Evolutionary conservation across 1,284 basidiomycete species (phyloP), one percentile per base, ranked within the genome.

Genomic region (Polyporus tsugae): DNA sequence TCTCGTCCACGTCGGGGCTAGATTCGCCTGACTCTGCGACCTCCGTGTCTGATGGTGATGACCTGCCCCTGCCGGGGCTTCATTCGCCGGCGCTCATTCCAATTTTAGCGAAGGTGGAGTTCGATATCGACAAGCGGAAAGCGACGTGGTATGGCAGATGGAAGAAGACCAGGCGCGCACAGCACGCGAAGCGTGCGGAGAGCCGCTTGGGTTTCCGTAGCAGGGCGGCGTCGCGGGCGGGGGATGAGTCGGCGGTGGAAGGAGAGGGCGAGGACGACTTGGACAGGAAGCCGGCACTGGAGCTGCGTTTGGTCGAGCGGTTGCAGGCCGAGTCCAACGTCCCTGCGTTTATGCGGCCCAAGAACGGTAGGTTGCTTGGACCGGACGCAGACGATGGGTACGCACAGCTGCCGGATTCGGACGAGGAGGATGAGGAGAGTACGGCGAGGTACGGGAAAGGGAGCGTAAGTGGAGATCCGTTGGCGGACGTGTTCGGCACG

Each of bases 91-190:
- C 91, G 36, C 80, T 93, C 55, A 88, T 94, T 63, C 93, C 93
- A 15, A 90, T 96, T 68, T 85, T 96, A 38, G 95, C 94, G 63
- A 95, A 95, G 80, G 88, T 96, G 22, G 94, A 96, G 78, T 95
- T 96, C 73, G 93, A 95, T 75, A 92, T 96, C 73, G 94, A 95
- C 77, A 83, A 83, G 58, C 82, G 63, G 62, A 90, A 85, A 73
- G 93, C 92, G 11, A 82, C 83, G n/a, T 96, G 95, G 94, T 96
- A 91, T 73, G 89, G 91, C 19, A 86, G 88, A 6, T 95, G 94
- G 94, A 69, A 90, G 42, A 84, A 89, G 65, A 92, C 87, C 73
- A 82, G 91, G 65, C 84, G 83, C 68, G 80, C 82, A 59, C 89
- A 88, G 66, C 84, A 86, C 64, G 83, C 84, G 22, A 91, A 88